phyloP scores from a whole-genome alignment of 257 asterid genomes.

The Salvia splendens region DNA sequence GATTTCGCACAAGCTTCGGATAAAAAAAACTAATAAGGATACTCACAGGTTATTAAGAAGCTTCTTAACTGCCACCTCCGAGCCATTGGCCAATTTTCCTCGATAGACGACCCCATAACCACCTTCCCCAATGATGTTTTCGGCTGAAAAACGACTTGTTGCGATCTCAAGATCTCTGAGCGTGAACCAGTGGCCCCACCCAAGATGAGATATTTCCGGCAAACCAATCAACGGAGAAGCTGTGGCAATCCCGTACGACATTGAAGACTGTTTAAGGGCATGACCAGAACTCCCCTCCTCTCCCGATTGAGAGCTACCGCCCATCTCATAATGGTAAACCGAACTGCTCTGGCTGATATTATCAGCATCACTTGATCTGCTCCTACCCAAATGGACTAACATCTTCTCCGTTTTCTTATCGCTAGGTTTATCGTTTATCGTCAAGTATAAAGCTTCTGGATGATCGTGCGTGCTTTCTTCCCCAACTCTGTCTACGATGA shows the following conservation, averaged over 20 bases:
- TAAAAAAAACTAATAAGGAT: background rate
- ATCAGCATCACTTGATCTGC: conserved; percentile 80
- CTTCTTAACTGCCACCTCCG: conserved; percentile 91
- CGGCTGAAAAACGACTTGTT: conserved; percentile 69
- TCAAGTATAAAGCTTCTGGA: conserved; percentile 50
- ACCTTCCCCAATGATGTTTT: conserved; percentile 83
- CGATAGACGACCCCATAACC: conserved; percentile 93
- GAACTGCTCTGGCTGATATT: conserved; percentile 84
- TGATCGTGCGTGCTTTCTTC: conserved; percentile 46
- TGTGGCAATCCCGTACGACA: conserved; percentile 59
- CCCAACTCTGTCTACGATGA: conserved; percentile 65
- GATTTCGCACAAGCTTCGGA: too few relatives aligned
- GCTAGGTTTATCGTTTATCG: conserved; percentile 56
- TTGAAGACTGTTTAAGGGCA: conserved; percentile 53
- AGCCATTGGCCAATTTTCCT: conserved; percentile 80
- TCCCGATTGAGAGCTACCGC: conserved; percentile 81
- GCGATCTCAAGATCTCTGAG: conserved; percentile 91
- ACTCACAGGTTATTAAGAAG: conserved; percentile 92
- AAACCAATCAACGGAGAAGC: conserved; percentile 87
- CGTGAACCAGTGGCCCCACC: conserved; percentile 99
- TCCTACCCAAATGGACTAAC: conserved; percentile 72
- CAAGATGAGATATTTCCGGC: conserved; percentile 91
- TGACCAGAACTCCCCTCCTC: conserved; percentile 87
- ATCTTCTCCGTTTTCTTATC: conserved; percentile 69
- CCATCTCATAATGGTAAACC: conserved; percentile 63